These are phyloP conservation scores for Caloboletus inedulis DNA, from an alignment of 1,284 basidiomycete genomes.

Conservation along the genomic window DNA sequence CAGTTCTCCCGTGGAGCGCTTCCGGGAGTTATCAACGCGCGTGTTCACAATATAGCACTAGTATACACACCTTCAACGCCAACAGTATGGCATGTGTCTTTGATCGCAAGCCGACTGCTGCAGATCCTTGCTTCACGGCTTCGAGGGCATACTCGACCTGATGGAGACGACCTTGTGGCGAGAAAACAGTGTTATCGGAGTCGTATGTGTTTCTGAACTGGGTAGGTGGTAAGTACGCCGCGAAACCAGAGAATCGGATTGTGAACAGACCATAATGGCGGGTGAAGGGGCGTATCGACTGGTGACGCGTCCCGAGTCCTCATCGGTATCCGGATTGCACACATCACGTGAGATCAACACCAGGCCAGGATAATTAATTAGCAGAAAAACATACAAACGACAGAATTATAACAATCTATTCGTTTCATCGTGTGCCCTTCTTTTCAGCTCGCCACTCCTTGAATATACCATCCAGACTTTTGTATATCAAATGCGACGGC, in stretches of 20 bases:
- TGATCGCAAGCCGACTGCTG: constrained; percentile 92
- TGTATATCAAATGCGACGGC: constrained; percentile 81
- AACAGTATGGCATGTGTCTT: constrained; percentile 94
- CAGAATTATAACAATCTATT: constrained; percentile 11
- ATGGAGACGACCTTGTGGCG: constrained; percentile 84
- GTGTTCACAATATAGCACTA: neutral
- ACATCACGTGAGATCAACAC: constrained; percentile 23
- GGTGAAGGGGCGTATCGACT: constrained; percentile 11
- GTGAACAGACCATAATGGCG: constrained; percentile 29
- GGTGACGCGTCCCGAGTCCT: constrained; percentile 37
- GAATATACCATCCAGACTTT: constrained; percentile 89
- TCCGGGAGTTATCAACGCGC: constrained; percentile 9
- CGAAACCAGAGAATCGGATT: neutral
- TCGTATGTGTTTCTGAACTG: constrained; percentile 96
- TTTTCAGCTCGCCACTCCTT: constrained; percentile 85
- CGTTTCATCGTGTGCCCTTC: constrained; percentile 51
- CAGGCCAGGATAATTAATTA: constrained; percentile 12
- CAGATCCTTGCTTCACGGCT: constrained; percentile 99
- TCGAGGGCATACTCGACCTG: constrained; percentile 99
- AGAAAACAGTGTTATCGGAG: constrained; percentile 96
- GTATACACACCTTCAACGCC: constrained; percentile 75
- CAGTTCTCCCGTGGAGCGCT: constrained; percentile 98
- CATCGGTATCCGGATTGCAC: constrained; percentile 10
- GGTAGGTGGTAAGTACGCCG: constrained; percentile 8
- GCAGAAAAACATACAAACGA: constrained; percentile 4